phyloP scores from a whole-genome alignment of 1,284 basidiomycete species.

The Coniferiporia sulphurascens region DNA sequence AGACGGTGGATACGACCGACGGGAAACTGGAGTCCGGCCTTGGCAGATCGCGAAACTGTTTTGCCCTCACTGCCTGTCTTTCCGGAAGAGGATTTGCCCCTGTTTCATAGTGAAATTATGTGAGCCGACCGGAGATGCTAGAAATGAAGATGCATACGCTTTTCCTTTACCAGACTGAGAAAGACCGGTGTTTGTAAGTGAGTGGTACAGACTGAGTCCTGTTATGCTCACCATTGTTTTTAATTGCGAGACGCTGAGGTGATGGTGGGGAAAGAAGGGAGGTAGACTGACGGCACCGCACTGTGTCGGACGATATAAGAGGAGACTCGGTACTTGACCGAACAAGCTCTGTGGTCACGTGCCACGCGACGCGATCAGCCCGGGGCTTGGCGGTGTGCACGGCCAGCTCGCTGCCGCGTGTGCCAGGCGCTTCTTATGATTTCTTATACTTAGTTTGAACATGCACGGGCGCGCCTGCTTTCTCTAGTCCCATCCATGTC shows the following conservation, averaged over 20 bases:
- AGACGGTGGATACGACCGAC: constrained; percentile 87
- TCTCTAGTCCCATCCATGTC: constrained; percentile 8
- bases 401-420: not conserved
- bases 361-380: not conserved
- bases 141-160: constrained; percentile 14
- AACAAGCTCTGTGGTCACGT: not conserved
- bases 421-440: not conserved
- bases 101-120: constrained; percentile 19
- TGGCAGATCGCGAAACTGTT: constrained; percentile 66
- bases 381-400: not conserved
- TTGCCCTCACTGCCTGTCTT: constrained; percentile 48
- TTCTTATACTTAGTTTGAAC: not conserved
- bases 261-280: constrained; percentile 4
- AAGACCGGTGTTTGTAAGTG: constrained; percentile 3
- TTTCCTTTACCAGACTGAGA: constrained; percentile 23
- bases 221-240: constrained; percentile 19
- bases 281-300: constrained; percentile 1
- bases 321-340: not conserved
- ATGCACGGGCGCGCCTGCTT: not conserved
- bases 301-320: not conserved
- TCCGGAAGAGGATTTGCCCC: constrained; percentile 54
- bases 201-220: constrained; percentile 10
- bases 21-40: constrained; percentile 80
- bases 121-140: not conserved
- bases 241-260: constrained; percentile 14